Evolutionary conservation across 2,329 filamentous ascomycete species (phyloP).

Genomic region (Arthrinium phaeospermum): DNA sequence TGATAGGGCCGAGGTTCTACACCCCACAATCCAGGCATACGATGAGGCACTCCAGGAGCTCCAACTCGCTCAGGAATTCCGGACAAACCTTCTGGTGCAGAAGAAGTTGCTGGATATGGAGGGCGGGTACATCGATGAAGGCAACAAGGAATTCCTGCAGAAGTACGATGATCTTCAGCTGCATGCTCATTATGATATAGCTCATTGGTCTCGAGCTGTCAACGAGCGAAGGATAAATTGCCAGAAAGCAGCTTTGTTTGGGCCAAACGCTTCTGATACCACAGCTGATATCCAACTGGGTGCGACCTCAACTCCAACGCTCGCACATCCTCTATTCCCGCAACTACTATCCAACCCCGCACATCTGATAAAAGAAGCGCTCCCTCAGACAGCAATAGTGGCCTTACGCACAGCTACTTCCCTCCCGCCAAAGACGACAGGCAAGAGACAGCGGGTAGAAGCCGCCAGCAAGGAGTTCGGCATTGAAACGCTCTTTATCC

Average conservation of each 20-base stretch:
- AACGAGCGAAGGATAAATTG: constrained; percentile 46
- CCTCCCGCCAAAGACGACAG: constrained; percentile 43
- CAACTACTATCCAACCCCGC: constrained; percentile 55
- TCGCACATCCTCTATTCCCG: constrained; percentile 50
- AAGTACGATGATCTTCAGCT: constrained; percentile 47
- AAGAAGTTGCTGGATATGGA: constrained; percentile 36
- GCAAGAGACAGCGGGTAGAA: constrained; percentile 42
- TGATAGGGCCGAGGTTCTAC: constrained; percentile 45
- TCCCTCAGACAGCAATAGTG: constrained; percentile 47
- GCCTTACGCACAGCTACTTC: constrained; percentile 47
- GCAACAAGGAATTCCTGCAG: constrained; percentile 51
- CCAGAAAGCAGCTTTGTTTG: constrained; percentile 28
- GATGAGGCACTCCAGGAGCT: constrained; percentile 50
- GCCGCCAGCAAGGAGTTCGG: constrained; percentile 54
- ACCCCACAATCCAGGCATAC: constrained; percentile 54
- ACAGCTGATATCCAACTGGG: background rate
- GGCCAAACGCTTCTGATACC: background rate
- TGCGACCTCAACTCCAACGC: constrained; percentile 29
- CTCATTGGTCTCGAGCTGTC: constrained; percentile 41
- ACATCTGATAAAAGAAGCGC: constrained; percentile 44
- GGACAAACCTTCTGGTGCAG: constrained; percentile 49
- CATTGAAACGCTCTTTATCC: constrained; percentile 50
- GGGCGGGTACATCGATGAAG: constrained; percentile 25
- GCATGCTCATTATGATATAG: constrained; percentile 41
- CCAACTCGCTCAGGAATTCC: constrained; percentile 54